phyloP scores from a whole-genome alignment of 129 eudicot species.

The carrot (Daucus carota) region DH1_v3.0 NC_030385.2:5263001-5263500 shows the following conservation, averaged over 20 bases:
- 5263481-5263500: neutral
- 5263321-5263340: neutral
- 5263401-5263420: conserved; percentile 85
- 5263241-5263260: neutral
- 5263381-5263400: conserved; percentile 95
- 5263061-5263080: neutral
- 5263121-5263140: too few species aligned
- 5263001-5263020: neutral
- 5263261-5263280: neutral
- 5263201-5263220: too few species aligned
- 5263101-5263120: neutral
- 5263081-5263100: neutral
- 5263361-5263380: conserved; percentile 96
- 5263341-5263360: neutral
- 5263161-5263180: neutral
- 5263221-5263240: neutral
- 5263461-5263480: conserved; percentile 52
- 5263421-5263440: conserved; percentile 82
- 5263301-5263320: neutral
- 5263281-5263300: neutral
- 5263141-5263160: neutral
- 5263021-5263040: neutral
- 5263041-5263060: neutral
- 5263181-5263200: neutral
- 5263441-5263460: conserved; percentile 88